Evolutionary conservation across 2,329 filamentous ascomycete genomes (phyloP).

Genomic region (Graphilbum fragrans): DNA sequence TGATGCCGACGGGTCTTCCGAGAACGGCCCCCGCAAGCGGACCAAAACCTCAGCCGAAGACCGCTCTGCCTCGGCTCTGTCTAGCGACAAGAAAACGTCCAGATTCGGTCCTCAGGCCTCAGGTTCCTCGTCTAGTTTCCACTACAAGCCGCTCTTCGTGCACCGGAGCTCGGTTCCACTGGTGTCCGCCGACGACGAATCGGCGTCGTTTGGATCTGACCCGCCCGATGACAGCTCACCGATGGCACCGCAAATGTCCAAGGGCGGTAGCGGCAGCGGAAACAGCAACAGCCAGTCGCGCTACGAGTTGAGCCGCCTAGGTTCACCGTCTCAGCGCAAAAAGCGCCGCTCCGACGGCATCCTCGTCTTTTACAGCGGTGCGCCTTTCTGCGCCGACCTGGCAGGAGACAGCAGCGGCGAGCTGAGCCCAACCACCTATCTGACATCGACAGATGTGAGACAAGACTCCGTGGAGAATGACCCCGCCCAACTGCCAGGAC

Average conservation of each 20-base stretch:
- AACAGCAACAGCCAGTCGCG: slow-evolving; percentile 33
- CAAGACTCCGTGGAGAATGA: slow-evolving; percentile 5
- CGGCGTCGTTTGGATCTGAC: slow-evolving; percentile 26
- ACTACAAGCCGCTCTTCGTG: slow-evolving; percentile 53
- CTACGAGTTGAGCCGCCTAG: slow-evolving; percentile 35
- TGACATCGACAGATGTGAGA: slow-evolving; percentile 30
- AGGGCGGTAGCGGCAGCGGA: slow-evolving; percentile 20
- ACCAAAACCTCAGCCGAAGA: slow-evolving; percentile 26
- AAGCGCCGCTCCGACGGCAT: slow-evolving; percentile 55
- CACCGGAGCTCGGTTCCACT: slow-evolving; percentile 35
- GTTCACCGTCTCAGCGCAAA: slow-evolving; percentile 30
- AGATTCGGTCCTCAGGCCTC: slow-evolving; percentile 26
- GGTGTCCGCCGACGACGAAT: slow-evolving; percentile 33
- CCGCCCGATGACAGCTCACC: slow-evolving; percentile 29
- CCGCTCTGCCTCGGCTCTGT: slow-evolving; percentile 20
- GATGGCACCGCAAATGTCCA: not conserved
- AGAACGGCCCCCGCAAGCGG: slow-evolving; percentile 30
- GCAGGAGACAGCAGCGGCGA: slow-evolving; percentile 47
- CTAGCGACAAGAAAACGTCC: slow-evolving; percentile 23
- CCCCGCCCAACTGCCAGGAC: slow-evolving; percentile 1
- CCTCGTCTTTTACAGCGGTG: slow-evolving; percentile 74
- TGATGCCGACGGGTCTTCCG: slow-evolving; percentile 31
- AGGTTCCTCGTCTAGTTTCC: slow-evolving; percentile 35
- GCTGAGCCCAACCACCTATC: slow-evolving; percentile 32
- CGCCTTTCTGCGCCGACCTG: slow-evolving; percentile 69